Conservation (phyloP, 192 early-diverging fungal species). For the Rhizophagus sp. region DNA sequence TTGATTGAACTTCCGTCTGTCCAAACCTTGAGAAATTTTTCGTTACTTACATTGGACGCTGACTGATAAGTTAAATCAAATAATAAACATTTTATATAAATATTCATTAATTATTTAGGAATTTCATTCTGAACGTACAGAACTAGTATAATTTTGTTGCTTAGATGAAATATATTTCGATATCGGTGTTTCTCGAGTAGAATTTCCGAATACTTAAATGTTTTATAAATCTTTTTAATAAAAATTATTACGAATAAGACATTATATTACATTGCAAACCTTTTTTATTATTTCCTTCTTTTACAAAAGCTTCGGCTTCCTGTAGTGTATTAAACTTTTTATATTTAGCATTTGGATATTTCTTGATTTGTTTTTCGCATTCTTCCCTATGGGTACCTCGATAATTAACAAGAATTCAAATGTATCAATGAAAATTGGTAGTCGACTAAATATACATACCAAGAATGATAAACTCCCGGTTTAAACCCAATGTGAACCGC, state of each 20-base stretch:
- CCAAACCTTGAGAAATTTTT: conserved; percentile 52
- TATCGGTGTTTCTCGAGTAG: too few species aligned
- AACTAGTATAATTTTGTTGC: too few species aligned
- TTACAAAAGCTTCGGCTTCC: conserved; percentile 4
- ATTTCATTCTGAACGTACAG: neutral
- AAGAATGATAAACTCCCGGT: conserved; percentile 16
- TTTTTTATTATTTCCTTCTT: neutral
- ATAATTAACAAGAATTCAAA: neutral
- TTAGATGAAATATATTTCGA: too few species aligned
- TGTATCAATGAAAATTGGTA: neutral
- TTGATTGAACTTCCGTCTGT: conserved; percentile 78
- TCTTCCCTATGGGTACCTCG: neutral
- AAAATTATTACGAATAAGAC: neutral
- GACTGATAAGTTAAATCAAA: neutral
- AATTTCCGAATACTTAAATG: too few species aligned
- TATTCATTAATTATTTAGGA: neutral
- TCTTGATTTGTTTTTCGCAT: conserved; percentile 1
- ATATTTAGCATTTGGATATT: conserved; percentile 14
- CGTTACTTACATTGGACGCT: neutral
- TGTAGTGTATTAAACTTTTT: conserved; percentile 11
- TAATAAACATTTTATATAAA: neutral
- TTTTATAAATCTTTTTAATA: too few species aligned
- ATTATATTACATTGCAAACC: too few species aligned
- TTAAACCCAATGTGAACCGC: conserved; percentile 5
- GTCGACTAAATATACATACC: neutral